Conservation (phyloP, 1,284 basidiomycete genomes). For the Veloboletus limbatus region DNA sequence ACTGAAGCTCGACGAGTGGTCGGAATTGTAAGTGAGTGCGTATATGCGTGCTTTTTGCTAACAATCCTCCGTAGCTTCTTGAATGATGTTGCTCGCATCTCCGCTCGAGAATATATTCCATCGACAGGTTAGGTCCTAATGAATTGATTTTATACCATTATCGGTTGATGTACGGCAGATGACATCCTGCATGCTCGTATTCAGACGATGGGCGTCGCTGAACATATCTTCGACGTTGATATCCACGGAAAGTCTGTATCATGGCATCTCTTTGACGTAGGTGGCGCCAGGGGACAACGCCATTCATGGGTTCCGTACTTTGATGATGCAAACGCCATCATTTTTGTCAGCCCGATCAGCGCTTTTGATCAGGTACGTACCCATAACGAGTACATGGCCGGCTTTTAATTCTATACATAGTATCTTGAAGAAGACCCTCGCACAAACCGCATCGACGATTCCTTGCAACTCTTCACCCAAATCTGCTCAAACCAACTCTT, state of each 20-base stretch:
- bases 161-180: constrained; percentile 42
- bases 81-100: constrained; percentile 65
- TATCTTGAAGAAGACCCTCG: constrained; percentile 81
- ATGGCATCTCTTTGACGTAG: constrained; percentile 81
- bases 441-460: constrained; percentile 80
- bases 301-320: constrained; percentile 82
- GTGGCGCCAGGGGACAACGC: constrained; percentile 78
- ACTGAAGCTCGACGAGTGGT: constrained; percentile 78
- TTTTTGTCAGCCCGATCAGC: constrained; percentile 82
- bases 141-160: background rate
- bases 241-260: constrained; percentile 71
- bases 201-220: constrained; percentile 80
- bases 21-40: constrained; percentile 65
- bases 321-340: constrained; percentile 82
- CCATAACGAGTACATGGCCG: background rate
- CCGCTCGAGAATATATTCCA: constrained; percentile 64
- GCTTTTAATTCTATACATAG: constrained; percentile 36
- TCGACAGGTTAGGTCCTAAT: constrained; percentile 52
- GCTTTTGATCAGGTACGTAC: constrained; percentile 74
- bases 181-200: constrained; percentile 81
- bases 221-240: constrained; percentile 71
- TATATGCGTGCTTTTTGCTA: constrained; percentile 18
- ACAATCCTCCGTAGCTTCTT: constrained; percentile 55
- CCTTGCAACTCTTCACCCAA: constrained; percentile 76
- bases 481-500: constrained; percentile 78